Base-by-base conservation (phyloP, 208 protist species). In the Leishmania lainsoni region DNA sequence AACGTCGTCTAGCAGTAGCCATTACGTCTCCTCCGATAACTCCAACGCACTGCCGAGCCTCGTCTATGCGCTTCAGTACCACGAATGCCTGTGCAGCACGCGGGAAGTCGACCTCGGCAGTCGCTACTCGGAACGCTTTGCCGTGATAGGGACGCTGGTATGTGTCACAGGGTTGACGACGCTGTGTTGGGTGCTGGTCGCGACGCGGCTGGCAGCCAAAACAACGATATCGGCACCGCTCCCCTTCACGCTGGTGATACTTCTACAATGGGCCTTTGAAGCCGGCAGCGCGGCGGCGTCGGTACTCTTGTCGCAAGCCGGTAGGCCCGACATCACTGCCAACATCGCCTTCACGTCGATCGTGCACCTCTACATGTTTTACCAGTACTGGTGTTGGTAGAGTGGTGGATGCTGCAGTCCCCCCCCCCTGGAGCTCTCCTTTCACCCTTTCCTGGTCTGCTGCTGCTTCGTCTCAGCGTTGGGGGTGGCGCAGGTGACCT, bases 271-370 rank as follows among this genome's bases (percentile, higher is more conserved):
- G 39, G 84, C 89, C 35, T 94, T 94, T 58, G 90, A 92, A 71
- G 79, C 83, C 5, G 87, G 84, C 45, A 86, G 90, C 59, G 76
- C 93, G 32, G 86, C 85, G 20, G 89, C 93, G 35, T 86, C 90
- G 1, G 83, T 94, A 42, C 81, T 91, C 45, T 85, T 96, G 79
- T 84, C 94, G 35, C 73, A 75, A 14, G 87, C 87, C 49, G 84
- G 86, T 2, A 92, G 95, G 42, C 93, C 95, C 59, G 94, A 97
- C 86, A 90, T 97, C 20, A 87, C 85, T 26, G 85, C 91, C 42
- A 89, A 86, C 78, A 92, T 96, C 39, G 92, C 91, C 68, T 89
- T 96, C 49, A 84, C 91, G 39, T 89, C 86, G 52, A 87, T 91
- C 45, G 90, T 93, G 17, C 92, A 96, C 61, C 86, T 97, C 65